phyloP scores from a whole-genome alignment of 2,329 filamentous ascomycete species.

The Venturia oleaginea region DNA sequence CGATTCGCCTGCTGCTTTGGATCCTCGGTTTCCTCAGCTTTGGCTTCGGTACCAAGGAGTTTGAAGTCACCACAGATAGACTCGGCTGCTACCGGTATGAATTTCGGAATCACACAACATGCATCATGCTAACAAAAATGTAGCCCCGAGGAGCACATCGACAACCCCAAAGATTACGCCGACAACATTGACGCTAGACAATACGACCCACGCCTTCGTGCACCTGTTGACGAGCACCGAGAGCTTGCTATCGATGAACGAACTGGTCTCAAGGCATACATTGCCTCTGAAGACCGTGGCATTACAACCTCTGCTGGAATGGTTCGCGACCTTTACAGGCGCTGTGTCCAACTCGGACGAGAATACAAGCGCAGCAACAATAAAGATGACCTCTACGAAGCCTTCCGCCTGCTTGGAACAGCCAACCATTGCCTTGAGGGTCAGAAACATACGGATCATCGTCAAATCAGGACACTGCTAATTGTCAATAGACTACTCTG shows the following conservation, averaged over 20 bases:
- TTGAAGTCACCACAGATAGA: slow-evolving; percentile 71
- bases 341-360: slow-evolving; percentile 71
- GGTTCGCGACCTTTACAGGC: slow-evolving; percentile 62
- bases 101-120: background rate
- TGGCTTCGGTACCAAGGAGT: slow-evolving; percentile 74
- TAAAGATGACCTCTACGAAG: slow-evolving; percentile 76
- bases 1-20: slow-evolving; percentile 81
- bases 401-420: slow-evolving; percentile 76
- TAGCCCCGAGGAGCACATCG: slow-evolving; percentile 68
- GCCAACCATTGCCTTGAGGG: slow-evolving; percentile 81
- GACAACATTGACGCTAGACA: slow-evolving; percentile 78
- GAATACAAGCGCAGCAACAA: slow-evolving; percentile 57
- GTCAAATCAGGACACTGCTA: background rate
- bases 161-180: slow-evolving; percentile 73
- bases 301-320: slow-evolving; percentile 78
- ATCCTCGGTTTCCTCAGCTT: slow-evolving; percentile 85
- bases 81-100: slow-evolving; percentile 59
- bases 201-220: slow-evolving; percentile 73
- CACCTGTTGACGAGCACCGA: slow-evolving; percentile 65
- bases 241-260: slow-evolving; percentile 69
- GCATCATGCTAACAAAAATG: background rate
- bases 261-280: slow-evolving; percentile 76
- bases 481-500: slow-evolving; percentile 60
- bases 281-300: slow-evolving; percentile 68
- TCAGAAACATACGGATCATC: slow-evolving; percentile 23